Base-by-base conservation (phyloP, 2,329 filamentous ascomycete genomes). In the Fusarium mangiferae region DNA sequence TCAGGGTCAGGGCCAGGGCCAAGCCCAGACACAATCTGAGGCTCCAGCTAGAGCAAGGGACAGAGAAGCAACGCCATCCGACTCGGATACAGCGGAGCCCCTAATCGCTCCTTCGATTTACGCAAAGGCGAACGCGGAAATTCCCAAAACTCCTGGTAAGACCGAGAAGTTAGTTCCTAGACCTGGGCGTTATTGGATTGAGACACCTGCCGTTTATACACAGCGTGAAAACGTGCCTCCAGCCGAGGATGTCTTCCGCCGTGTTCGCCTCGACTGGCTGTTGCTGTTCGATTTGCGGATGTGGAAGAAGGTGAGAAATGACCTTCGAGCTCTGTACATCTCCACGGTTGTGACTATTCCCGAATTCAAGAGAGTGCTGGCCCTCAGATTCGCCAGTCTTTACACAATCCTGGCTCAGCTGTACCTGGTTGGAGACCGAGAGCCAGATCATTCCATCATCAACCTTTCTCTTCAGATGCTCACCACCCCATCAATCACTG, bases 371-470 rank as follows among this genome's bases (percentile, higher is more conserved):
- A 92, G 96, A 26, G 91, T 99, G 15, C 87, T 99, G 62, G 95
- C 96, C 5, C 86, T 99, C 48, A 91, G 96, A n/a, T 97, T 99
- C 81, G 94, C 97, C 60, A 96, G 95, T 2, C 87, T 99, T 7
- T 99, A 99, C 83, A 98, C 96, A 4, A 94, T 93, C 6, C 85
- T 99, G 54, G 95, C 96, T 10, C 96, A 99, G 81, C 86, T 99
- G 7, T 99, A 98, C 81, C 89, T 99, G 36, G 96, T 99, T 74
- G 96, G 96, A 20, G 96, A 99, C 80, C 89, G 96, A 73, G 96
- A 99, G 81, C 96, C 96, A 6, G 96, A 99, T 79, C 96, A 98
- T 82, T 98, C 96, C 17, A 98, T 99, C 80, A 98, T 99, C 86
- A 98, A 98, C 80, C 90, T 99, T 42, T 98, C 96, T 9, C 86